phyloP scores from a whole-genome alignment of 2,329 filamentous ascomycete species.

The Daldinia sp. region DNA sequence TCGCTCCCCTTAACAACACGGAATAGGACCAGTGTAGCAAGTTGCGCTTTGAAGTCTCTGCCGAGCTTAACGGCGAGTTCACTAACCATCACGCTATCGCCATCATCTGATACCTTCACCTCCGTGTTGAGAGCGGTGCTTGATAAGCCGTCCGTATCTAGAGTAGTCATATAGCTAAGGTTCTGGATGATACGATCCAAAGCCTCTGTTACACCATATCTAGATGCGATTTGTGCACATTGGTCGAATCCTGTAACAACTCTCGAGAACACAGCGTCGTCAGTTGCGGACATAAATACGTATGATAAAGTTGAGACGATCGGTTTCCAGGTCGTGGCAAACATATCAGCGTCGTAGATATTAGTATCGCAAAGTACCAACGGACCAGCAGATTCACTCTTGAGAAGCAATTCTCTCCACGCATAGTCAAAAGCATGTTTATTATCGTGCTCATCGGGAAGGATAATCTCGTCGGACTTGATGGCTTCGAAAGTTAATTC shows the following conservation, averaged over 20 bases:
- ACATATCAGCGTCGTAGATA: constrained; percentile 97
- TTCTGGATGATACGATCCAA: constrained; percentile 93
- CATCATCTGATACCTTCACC: constrained; percentile 89
- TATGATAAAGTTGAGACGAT: constrained; percentile 95
- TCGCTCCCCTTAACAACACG: constrained; percentile 89
- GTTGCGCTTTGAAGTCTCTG: constrained; percentile 88
- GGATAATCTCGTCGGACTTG: constrained; percentile 90
- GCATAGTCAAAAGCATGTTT: constrained; percentile 96
- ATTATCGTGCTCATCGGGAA: constrained; percentile 97
- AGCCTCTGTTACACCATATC: constrained; percentile 82
- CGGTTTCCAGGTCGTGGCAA: constrained; percentile 92
- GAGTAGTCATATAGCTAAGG: constrained; percentile 86
- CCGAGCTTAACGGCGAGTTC: constrained; percentile 96
- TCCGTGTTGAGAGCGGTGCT: constrained; percentile 94
- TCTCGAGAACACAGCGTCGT: constrained; percentile 92
- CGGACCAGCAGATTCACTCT: constrained; percentile 78
- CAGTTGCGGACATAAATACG: constrained; percentile 98
- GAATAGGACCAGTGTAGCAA: constrained; percentile 95
- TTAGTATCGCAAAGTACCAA: constrained; percentile 87
- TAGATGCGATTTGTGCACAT: constrained; percentile 89
- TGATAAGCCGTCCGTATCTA: constrained; percentile 77
- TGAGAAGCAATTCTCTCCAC: constrained; percentile 92
- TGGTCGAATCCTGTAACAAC: constrained; percentile 96
- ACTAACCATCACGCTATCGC: constrained; percentile 86
- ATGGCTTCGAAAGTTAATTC: constrained; percentile 91